A percentile compares a stretch with the other conserved stretches of the same genome.
These are phyloP conservation scores for Nannochloris sp. DNA, from an alignment of 139 green algal genomes.

Conservation along the genomic window DNA sequence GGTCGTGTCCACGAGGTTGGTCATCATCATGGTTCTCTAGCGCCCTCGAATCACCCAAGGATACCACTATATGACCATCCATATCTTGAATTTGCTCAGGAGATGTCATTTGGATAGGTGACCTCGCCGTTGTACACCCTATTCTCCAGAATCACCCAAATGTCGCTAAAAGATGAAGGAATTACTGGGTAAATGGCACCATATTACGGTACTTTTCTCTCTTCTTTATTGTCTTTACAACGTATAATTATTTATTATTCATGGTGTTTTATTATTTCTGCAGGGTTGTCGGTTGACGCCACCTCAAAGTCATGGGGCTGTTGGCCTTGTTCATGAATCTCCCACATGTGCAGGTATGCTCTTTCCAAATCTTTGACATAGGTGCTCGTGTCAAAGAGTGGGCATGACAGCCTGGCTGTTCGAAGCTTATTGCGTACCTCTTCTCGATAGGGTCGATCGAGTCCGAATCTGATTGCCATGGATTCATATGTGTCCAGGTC, in stretches of 20 bases:
- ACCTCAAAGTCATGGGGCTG: conserved; percentile 53
- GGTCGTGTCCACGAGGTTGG: too few species aligned
- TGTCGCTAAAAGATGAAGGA: too few species aligned
- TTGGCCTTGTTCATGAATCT: conserved; percentile 56
- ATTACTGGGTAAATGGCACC: too few species aligned
- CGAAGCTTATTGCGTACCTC: conserved; percentile 45
- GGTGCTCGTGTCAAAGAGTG: conserved; percentile 72
- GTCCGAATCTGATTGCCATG: conserved; percentile 54
- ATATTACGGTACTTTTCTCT: too few species aligned
- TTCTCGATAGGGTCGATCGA: conserved; percentile 39
- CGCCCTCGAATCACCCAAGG: too few species aligned
- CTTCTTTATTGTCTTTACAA: too few species aligned
- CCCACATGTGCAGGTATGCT: conserved; percentile 70
- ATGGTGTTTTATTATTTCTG: background rate
- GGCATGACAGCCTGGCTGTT: conserved; percentile 40
- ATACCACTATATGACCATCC: too few species aligned
- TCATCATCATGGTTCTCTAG: too few species aligned
- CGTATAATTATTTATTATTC: background rate
- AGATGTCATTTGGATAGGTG: too few species aligned
- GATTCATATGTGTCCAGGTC: conserved; percentile 63
- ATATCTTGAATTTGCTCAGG: too few species aligned
- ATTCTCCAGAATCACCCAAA: too few species aligned
- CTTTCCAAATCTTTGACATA: conserved; percentile 75
- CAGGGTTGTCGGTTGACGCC: background rate
- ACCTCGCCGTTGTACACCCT: too few species aligned